Evolutionary conservation across 306 rosid genomes (phyloP).

Genomic region (Cicer judaicum): DNA sequence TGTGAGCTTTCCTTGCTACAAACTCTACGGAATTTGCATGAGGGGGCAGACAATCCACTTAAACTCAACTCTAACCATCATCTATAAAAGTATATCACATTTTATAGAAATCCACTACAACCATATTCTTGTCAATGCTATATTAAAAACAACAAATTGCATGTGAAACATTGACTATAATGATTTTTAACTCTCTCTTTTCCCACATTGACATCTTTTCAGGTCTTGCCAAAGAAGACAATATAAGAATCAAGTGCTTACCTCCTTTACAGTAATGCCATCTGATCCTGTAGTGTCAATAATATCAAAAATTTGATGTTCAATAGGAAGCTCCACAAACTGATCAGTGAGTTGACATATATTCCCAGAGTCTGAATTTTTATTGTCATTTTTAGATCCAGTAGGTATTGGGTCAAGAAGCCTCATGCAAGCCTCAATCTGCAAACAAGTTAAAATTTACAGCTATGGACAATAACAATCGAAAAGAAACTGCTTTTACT

Average conservation of each 20-base stretch:
- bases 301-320: conserved; percentile 73
- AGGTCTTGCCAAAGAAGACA: conserved; percentile 33
- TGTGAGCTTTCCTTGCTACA: conserved; percentile 30
- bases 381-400: conserved; percentile 56
- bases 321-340: conserved; percentile 80
- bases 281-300: conserved; percentile 73
- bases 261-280: conserved; percentile 79
- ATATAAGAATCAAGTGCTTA: conserved; percentile 44
- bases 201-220: conserved; percentile 22
- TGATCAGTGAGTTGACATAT: conserved; percentile 61
- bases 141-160: conserved; percentile 17
- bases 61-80: conserved; percentile 13
- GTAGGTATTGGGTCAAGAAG: conserved; percentile 55
- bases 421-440: conserved; percentile 53
- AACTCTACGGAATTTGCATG: conserved; percentile 27
- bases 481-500: not conserved
- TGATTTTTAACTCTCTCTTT: conserved; percentile 1
- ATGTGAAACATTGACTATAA: not conserved
- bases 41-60: conserved; percentile 1
- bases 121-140: not conserved
- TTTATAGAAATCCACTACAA: conserved; percentile 22
- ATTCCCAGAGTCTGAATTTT: conserved; percentile 54
- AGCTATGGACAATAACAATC: not conserved
- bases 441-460: conserved; percentile 29
- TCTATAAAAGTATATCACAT: conserved; percentile 14